These are phyloP conservation scores for Aspergillus nomiae DNA, from an alignment of 2,329 filamentous ascomycete species.

Conservation along the genomic window DNA sequence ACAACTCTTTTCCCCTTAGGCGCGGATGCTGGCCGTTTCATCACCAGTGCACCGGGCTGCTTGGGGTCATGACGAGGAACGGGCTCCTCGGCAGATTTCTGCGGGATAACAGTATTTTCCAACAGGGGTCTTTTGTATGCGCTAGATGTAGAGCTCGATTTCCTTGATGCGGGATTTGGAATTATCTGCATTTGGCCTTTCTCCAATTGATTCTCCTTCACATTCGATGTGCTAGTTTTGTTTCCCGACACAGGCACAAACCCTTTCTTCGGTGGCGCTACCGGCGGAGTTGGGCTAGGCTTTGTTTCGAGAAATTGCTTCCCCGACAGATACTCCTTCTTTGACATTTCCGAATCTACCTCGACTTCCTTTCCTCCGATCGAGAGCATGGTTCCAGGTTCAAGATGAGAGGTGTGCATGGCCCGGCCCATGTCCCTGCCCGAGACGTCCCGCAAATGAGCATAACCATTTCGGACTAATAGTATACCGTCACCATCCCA, in stretches of 20 bases:
- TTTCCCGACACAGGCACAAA: constrained; percentile 17
- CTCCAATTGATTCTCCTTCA: constrained; percentile 13
- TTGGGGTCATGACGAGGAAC: constrained; percentile 67
- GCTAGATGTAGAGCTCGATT: constrained; percentile 45
- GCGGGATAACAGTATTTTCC: constrained; percentile 53
- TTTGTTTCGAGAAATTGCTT: constrained; percentile 29
- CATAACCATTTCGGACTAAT: constrained; percentile 58
- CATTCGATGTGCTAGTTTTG: constrained; percentile 11
- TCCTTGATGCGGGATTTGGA: constrained; percentile 41
- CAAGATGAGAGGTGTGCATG: constrained; percentile 57
- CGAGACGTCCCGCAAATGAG: constrained; percentile 62
- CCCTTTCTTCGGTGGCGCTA: constrained; percentile 21
- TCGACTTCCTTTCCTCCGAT: constrained; percentile 70
- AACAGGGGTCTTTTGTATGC: constrained; percentile 66
- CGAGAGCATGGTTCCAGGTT: constrained; percentile 62
- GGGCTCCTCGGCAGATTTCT: constrained; percentile 49
- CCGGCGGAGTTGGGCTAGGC: constrained; percentile 17
- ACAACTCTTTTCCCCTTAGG: constrained; percentile 67
- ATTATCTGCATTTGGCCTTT: constrained; percentile 17
- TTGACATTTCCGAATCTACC: constrained; percentile 63
- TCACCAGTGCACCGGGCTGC: constrained; percentile 63
- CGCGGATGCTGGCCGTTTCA: constrained; percentile 61
- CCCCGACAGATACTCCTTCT: constrained; percentile 57
- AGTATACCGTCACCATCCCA: constrained; percentile 75
- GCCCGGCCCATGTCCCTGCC: constrained; percentile 65